Percentiles rank a stretch among this genome's conserved stretches.
These are phyloP conservation scores for Fusarium compactum DNA, from an alignment of 2,329 filamentous ascomycete species.

Conservation along the genomic window DNA sequence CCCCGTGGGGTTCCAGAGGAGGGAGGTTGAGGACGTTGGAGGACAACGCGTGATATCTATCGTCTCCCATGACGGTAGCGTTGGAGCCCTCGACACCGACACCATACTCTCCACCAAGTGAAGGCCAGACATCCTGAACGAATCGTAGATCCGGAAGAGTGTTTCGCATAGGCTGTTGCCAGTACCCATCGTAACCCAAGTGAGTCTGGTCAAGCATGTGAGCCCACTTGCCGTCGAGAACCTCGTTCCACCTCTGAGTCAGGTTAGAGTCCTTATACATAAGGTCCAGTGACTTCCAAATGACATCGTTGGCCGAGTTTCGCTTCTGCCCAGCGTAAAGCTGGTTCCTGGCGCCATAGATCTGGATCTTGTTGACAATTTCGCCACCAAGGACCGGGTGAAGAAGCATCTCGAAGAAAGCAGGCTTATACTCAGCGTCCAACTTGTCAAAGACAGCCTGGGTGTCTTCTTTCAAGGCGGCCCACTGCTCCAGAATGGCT, in stretches of 20 bases:
- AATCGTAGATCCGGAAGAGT: slow-evolving; percentile 64
- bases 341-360: slow-evolving; percentile 62
- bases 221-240: slow-evolving; percentile 37
- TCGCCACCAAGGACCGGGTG: slow-evolving; percentile 70
- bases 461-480: slow-evolving; percentile 59
- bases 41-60: slow-evolving; percentile 66
- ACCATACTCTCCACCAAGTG: slow-evolving; percentile 53
- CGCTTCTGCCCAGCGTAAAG: slow-evolving; percentile 68
- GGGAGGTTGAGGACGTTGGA: slow-evolving; percentile 51
- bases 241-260: slow-evolving; percentile 36
- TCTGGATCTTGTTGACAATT: slow-evolving; percentile 64
- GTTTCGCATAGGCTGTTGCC: slow-evolving; percentile 81
- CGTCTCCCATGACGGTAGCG: slow-evolving; percentile 52
- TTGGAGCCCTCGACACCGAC: slow-evolving; percentile 51
- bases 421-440: slow-evolving; percentile 57
- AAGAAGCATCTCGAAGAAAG: slow-evolving; percentile 71
- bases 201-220: slow-evolving; percentile 58
- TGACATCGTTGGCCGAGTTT: slow-evolving; percentile 63
- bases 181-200: slow-evolving; percentile 64
- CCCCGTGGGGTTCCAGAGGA: slow-evolving; percentile 50
- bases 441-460: slow-evolving; percentile 60
- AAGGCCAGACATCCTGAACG: slow-evolving; percentile 69
- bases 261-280: slow-evolving; percentile 39
- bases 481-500: slow-evolving; percentile 64
- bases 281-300: slow-evolving; percentile 32